Base-by-base conservation (phyloP, 2,329 filamentous ascomycete genomes). In the Cladosporium sp. region DNA sequence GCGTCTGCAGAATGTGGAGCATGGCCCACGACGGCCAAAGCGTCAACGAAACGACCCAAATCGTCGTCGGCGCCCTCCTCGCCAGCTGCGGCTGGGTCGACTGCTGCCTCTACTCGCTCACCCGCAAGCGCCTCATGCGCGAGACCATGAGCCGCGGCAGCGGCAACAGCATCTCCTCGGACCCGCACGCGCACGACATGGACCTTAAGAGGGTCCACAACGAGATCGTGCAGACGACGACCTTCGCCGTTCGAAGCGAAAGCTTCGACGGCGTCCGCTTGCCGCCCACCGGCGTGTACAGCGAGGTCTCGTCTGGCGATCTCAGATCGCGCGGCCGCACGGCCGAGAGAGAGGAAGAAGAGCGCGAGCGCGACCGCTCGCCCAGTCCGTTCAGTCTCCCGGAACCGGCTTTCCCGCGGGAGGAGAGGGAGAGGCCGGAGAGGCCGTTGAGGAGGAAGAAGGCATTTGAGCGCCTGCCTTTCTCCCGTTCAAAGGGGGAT, bases 1-100 rank as follows among this genome's bases (percentile, higher is more conserved):
- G 83, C 4, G 73, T 79, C 0, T 81, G 82, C 12, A 78, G 84
- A 52, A 82, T 86, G 59, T 76, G 77, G 13, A 76, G 75, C 16
- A 84, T 86, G 77, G 74, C 78, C 0, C 77, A 78, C 1, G 66
- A 70, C 8, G 57, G 57, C 38, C 42, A 38, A 8, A 42, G 50
- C 1, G 50, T 57, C 2, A 68, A 70, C 13, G 69, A 69, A 16
- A 60, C 66, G 3, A 69, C 70, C 13, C 72, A 78, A 46, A 77
- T 74, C 57, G 67, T 76, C 16, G 72, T 77, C 0, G 79, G 78
- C 27, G 72, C 77, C 4, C 68, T 82, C 57, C 78, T 82, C 51
- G 78, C 78, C 2, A 78, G 73, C 27, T 82, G 78, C 51, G 79
- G 79, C 15, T 75, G 79, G 66, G 73, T 82, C 16, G 79, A 83